Base-by-base conservation (phyloP, 352 stramenopile genomes). In the Blastocystis sp. region DNA sequence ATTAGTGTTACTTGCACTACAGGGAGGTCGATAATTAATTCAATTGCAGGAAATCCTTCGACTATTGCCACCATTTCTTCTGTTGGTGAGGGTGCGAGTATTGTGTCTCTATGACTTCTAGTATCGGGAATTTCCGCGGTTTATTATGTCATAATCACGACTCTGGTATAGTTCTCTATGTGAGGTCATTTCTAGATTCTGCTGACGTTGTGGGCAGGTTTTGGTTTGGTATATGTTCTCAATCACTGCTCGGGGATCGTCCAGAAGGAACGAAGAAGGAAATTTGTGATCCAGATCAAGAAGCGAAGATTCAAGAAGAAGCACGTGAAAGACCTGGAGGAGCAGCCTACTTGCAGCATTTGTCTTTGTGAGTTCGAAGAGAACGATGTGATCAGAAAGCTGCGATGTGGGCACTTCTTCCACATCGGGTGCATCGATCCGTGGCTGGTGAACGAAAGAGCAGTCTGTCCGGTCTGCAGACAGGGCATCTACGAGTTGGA, bases 371-470 rank as follows among this genome's bases (percentile, higher is more conserved):
- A 97, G 59, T 94, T 95, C 70, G 92, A 93, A 91, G 92, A 93
- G 18, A 90, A 91, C 20, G 93, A 96, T 20, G 90, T 90, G 43
- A 92, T 95, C 20, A 93, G 96, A 50, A 90, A 92, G 62, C 91
- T 98, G 47, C 94, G 95, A 16, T 98, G 95, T 90, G 92, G 93
- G 62, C 96, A 98, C 92, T 90, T 94, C 55, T 98, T 98, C 91
- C 96, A 98, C 91, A 90, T 94, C 37, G 91, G 93, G 55, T 98
- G 96, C 92, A 95, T 98, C 88, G 90, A 94, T 54, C 94, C 93
- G 53, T 98, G 96, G 96, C 94, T 97, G 54, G 92, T 95, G 81
- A 94, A 96, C 76, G 94, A 97, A 87, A 93, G 92, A 65, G 96
- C 94, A 20, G 43, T 85, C 70, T 98, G 96, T 91, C 95, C 95